Conservation (phyloP, 2,329 filamentous ascomycete genomes). For the Alternaria gaisen region DNA sequence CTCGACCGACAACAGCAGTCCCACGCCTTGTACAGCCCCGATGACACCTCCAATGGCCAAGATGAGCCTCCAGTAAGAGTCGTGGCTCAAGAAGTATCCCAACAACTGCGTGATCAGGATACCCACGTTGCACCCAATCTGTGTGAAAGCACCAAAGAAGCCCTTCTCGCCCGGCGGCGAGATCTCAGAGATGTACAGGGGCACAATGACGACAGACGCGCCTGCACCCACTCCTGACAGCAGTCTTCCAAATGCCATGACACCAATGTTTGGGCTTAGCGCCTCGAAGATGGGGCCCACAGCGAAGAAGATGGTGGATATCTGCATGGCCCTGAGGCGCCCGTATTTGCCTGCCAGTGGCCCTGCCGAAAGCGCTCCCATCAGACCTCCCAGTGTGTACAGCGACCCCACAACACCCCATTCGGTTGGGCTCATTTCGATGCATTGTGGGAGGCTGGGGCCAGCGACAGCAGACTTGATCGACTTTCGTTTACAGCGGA, state of each 20-base stretch:
- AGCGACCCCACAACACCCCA: conserved; percentile 90
- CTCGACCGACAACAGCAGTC: conserved; percentile 77
- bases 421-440: conserved; percentile 82
- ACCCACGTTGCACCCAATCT: conserved; percentile 92
- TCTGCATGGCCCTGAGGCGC: conserved; percentile 76
- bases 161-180: conserved; percentile 75
- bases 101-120: conserved; percentile 85
- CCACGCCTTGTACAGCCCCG: conserved; percentile 71
- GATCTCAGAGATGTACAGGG: conserved; percentile 93
- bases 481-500: conserved; percentile 78
- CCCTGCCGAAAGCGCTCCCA: conserved; percentile 82
- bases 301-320: conserved; percentile 79
- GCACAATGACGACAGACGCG: conserved; percentile 89
- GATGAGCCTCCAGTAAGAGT: conserved; percentile 82
- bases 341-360: conserved; percentile 81
- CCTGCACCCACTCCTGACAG: conserved; percentile 86
- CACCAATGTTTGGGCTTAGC: conserved; percentile 69
- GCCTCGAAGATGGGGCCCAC: conserved; percentile 80
- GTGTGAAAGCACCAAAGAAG: conserved; percentile 83
- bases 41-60: conserved; percentile 76
- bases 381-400: conserved; percentile 87
- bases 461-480: conserved; percentile 52
- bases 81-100: conserved; percentile 86
- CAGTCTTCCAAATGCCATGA: conserved; percentile 78
- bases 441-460: conserved; percentile 73